Evolutionary conservation across 495 filamentous ascomycete genomes (phyloP).

Genomic region (Trichoderma reesei): DNA sequence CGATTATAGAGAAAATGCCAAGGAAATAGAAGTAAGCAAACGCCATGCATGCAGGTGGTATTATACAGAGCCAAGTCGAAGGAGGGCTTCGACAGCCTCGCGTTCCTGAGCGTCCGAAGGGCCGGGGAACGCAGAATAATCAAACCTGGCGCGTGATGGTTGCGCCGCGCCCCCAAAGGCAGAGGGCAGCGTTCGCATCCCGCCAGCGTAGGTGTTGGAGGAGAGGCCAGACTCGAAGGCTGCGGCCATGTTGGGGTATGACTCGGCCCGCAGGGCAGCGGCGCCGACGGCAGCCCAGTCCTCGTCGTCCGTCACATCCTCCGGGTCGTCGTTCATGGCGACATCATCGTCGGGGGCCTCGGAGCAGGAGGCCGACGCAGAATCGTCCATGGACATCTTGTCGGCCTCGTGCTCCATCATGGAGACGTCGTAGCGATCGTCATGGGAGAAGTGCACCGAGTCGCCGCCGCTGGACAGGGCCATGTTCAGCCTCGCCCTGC

Average conservation of each 20-base stretch:
- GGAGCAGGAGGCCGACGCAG: slow-evolving; percentile 61
- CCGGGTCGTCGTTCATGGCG: slow-evolving; percentile 54
- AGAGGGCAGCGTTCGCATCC: slow-evolving; percentile 35
- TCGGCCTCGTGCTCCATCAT: slow-evolving; percentile 85
- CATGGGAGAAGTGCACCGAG: slow-evolving; percentile 65
- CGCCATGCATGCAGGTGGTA: slow-evolving; percentile 33
- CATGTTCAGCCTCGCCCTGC: slow-evolving; percentile 36
- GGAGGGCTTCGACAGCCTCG: slow-evolving; percentile 74
- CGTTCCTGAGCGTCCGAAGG: slow-evolving; percentile 61
- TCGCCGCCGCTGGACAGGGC: slow-evolving; percentile 53
- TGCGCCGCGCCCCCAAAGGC: slow-evolving; percentile 36
- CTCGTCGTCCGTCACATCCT: slow-evolving; percentile 91
- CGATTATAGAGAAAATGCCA: no score
- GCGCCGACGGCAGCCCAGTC: slow-evolving; percentile 92
- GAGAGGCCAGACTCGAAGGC: slow-evolving; percentile 18
- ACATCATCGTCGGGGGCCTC: slow-evolving; percentile 66
- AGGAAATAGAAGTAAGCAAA: not conserved
- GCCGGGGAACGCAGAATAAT: slow-evolving; percentile 41
- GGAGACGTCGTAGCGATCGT: slow-evolving; percentile 48
- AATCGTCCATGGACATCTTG: slow-evolving; percentile 84
- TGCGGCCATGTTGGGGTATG: slow-evolving; percentile 35
- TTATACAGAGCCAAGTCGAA: slow-evolving; percentile 83
- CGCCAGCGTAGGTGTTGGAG: slow-evolving; percentile 21
- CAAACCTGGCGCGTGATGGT: slow-evolving; percentile 35
- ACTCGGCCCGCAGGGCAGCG: slow-evolving; percentile 67